These are phyloP conservation scores for Plantago lanceolata DNA, from an alignment of 305 asterid species.

Conservation along the genomic window DNA sequence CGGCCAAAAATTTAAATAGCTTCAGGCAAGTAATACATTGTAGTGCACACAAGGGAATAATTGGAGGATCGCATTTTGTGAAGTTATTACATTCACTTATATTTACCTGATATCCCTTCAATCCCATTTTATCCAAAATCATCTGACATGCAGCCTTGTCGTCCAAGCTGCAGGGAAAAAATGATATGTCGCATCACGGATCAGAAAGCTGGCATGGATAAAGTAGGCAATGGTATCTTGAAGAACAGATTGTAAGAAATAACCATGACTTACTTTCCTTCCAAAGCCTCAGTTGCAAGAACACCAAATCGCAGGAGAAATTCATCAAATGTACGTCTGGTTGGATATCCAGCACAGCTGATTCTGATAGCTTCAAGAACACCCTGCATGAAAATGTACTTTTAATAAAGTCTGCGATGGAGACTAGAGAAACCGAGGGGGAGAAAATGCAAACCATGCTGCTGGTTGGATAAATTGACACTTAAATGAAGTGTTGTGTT, in stretches of 20 bases:
- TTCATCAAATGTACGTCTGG: slow-evolving; percentile 94
- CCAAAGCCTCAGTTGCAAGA: slow-evolving; percentile 96
- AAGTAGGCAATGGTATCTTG: slow-evolving; percentile 17
- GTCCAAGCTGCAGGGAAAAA: slow-evolving; percentile 55
- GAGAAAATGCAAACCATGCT: slow-evolving; percentile 14
- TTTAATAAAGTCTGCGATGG: slow-evolving; percentile 19
- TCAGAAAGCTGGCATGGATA: slow-evolving; percentile 15
- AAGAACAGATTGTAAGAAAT: slow-evolving; percentile 18
- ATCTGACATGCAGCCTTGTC: slow-evolving; percentile 84
- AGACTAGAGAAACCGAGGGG: slow-evolving; percentile 3
- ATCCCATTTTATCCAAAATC: slow-evolving; percentile 86
- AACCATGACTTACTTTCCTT: slow-evolving; percentile 67
- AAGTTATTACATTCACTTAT: slow-evolving; percentile 3
- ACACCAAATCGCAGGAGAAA: slow-evolving; percentile 98
- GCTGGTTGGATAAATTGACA: slow-evolving; percentile 19
- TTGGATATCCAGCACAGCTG: slow-evolving; percentile 99
- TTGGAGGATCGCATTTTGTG: slow-evolving; percentile 5
- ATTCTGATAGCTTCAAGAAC: slow-evolving; percentile 99
- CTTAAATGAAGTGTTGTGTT: slow-evolving; percentile 24
- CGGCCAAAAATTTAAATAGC: slow-evolving; percentile 3
- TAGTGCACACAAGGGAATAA: neutral
- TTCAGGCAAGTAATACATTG: neutral
- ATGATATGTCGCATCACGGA: slow-evolving; percentile 18
- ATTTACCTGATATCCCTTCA: slow-evolving; percentile 86
- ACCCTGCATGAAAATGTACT: slow-evolving; percentile 48